These are phyloP conservation scores for Volvariella surrecta DNA, from an alignment of 1,284 basidiomycete species.

Conservation along the genomic window DNA sequence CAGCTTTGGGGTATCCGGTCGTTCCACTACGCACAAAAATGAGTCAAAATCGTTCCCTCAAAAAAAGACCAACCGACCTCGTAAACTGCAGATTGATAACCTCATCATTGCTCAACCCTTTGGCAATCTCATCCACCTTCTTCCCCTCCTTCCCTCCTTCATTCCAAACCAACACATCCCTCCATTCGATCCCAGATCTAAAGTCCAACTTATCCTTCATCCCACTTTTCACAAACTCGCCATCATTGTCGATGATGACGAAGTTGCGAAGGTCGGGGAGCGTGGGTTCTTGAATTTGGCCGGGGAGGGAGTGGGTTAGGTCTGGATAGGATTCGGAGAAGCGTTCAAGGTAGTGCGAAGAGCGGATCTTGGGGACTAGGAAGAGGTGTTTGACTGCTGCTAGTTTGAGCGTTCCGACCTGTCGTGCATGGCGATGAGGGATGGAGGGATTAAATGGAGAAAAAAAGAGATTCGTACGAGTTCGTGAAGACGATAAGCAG, in stretches of 20 bases:
- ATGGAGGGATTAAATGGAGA: not conserved
- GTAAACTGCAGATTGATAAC: slow-evolving; percentile 80
- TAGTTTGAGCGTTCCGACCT: slow-evolving; percentile 58
- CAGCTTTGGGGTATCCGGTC: slow-evolving; percentile 72
- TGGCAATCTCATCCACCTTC: slow-evolving; percentile 30
- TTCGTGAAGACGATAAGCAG: slow-evolving; percentile 69
- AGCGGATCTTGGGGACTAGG: slow-evolving; percentile 61
- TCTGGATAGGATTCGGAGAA: slow-evolving; percentile 53
- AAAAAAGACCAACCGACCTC: slow-evolving; percentile 36
- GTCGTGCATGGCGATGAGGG: slow-evolving; percentile 1
- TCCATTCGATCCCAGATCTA: slow-evolving; percentile 54
- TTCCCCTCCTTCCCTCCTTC: slow-evolving; percentile 35
- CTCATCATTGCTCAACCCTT: slow-evolving; percentile 48
- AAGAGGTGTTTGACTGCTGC: slow-evolving; percentile 68
- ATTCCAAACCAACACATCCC: slow-evolving; percentile 56
- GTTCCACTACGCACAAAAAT: slow-evolving; percentile 47
- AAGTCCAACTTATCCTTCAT: slow-evolving; percentile 28
- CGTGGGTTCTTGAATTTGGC: slow-evolving; percentile 49
- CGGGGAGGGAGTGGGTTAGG: slow-evolving; percentile 37
- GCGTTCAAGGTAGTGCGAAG: slow-evolving; percentile 53
- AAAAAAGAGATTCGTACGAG: slow-evolving; percentile 37
- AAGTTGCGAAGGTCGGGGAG: slow-evolving; percentile 61
- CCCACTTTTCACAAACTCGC: slow-evolving; percentile 16
- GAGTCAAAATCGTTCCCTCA: not conserved
- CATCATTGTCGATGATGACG: slow-evolving; percentile 60